These are phyloP conservation scores for Tylopilus balloui DNA, from an alignment of 768 basidiomycete genomes.

Conservation along the genomic window DNA sequence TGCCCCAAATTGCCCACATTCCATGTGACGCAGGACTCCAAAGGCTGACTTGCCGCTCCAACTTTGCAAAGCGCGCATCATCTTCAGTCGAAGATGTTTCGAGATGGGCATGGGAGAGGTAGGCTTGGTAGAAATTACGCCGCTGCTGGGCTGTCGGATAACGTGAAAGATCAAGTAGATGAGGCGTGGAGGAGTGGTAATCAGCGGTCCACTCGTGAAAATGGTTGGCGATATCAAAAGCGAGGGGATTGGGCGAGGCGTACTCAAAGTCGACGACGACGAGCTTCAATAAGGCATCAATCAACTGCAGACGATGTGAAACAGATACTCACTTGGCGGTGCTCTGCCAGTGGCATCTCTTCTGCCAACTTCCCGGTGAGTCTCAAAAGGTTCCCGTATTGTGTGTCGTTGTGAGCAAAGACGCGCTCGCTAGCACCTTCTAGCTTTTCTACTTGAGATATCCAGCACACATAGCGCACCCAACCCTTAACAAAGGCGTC, in stretches of 20 bases:
- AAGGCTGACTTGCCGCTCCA: conserved; percentile 75
- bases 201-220: conserved; percentile 97
- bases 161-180: conserved; percentile 53
- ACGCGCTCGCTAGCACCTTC: conserved; percentile 62
- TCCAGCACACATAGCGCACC: conserved; percentile 66
- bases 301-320: not conserved
- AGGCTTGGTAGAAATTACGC: conserved; percentile 79
- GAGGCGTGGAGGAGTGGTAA: conserved; percentile 71
- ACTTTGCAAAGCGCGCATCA: conserved; percentile 46
- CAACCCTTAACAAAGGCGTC: conserved; percentile 60
- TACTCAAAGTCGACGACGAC: conserved; percentile 99
- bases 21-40: conserved; percentile 93
- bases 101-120: conserved; percentile 53
- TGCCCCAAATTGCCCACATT: conserved; percentile 93
- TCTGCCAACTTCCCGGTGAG: conserved; percentile 50
- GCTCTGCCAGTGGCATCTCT: conserved; percentile 53
- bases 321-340: conserved; percentile 60
- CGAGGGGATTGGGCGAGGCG: conserved; percentile 85
- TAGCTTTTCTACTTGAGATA: conserved; percentile 54
- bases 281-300: conserved; percentile 49
- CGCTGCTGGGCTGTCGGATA: conserved; percentile 77
- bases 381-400: conserved; percentile 88
- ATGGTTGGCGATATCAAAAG: conserved; percentile 95
- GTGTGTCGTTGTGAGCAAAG: conserved; percentile 92
- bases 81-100: conserved; percentile 23